Base-by-base conservation (phyloP, 2,329 filamentous ascomycete species). In the Fusarium nelsonii region DNA sequence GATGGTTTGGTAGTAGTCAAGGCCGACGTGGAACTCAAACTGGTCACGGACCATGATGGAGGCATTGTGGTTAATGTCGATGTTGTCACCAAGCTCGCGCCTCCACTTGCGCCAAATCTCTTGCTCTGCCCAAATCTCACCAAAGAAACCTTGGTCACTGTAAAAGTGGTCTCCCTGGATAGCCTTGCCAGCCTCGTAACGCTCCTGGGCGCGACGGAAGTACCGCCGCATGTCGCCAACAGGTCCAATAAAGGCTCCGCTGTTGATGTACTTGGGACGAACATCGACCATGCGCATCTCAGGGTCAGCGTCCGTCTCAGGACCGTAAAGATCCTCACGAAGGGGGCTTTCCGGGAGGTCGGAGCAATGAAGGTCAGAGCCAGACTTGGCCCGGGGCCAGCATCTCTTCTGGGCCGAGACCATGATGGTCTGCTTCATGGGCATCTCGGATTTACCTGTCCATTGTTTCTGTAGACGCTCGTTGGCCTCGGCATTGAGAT, bases 81-180 rank as follows among this genome's bases (percentile, higher is more conserved):
- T 65, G 7, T 43, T 20, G 18, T 65, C 60, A 3, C 44, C 32
- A 1, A 64, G 33, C 34, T 63, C 51, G 3, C 65, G 70, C 14
- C 60, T 48, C 72, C 63, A 69, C 4, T 40, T 60, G 4, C 72
- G 68, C 63, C 66, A 74, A 8, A 74, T 45, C 28, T 74, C 72
- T 40, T 73, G 72, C 60, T 77, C 75, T 11, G 69, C 74, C 30
- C 75, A 73, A 10, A 78, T 68, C 36, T 77, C 72, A 6, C 63
- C 75, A 7, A 77, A 71, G 44, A 77, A 43, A 11, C 72, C 75
- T 30, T 78, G 76, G 14, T 78, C 76, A 49, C 71, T 73, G 37
- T 65, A 68, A 8, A 77, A 57, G 10, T 65, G 23, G 3, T 43
- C 45, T 7, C 67, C 60, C 2, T 59, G 51, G 5, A 50, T 52